phyloP scores from a whole-genome alignment of 1,284 basidiomycete species.

The Naganishia sp. region DNA sequence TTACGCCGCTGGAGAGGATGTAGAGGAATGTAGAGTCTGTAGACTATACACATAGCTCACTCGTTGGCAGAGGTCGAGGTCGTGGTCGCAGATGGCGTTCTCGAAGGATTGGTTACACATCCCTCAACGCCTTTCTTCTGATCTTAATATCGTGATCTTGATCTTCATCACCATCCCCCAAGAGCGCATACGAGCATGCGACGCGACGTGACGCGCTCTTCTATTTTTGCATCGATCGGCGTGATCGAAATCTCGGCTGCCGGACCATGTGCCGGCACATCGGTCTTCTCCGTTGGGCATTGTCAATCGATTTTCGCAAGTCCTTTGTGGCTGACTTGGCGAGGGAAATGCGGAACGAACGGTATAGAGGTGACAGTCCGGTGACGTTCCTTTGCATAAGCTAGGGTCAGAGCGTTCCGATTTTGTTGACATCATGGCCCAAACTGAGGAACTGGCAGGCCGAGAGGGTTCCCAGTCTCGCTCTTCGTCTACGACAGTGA shows the following conservation, averaged over 20 bases:
- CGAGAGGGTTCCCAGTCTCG: neutral
- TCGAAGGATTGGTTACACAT: too few species aligned
- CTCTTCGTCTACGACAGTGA: slow-evolving; percentile 6
- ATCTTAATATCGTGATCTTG: too few species aligned
- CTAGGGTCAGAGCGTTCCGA: too few species aligned
- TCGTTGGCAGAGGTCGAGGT: too few species aligned
- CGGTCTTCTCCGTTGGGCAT: slow-evolving; percentile 3
- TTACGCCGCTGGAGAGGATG: slow-evolving; percentile 90
- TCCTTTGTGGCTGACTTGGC: neutral
- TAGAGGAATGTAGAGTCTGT: slow-evolving; percentile 53
- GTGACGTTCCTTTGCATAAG: too few species aligned
- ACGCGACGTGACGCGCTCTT: neutral
- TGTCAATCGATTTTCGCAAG: slow-evolving; percentile 11
- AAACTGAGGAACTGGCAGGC: neutral
- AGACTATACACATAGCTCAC: neutral
- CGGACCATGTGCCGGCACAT: neutral
- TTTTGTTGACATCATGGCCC: neutral
- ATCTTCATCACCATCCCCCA: too few species aligned
- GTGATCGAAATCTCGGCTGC: neutral
- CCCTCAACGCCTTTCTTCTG: too few species aligned
- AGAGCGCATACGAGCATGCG: neutral
- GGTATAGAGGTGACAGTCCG: too few species aligned
- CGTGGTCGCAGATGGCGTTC: too few species aligned
- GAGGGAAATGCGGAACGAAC: too few species aligned
- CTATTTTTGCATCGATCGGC: neutral